Evolutionary conservation across 257 asterid species (phyloP), one percentile per base, ranked within the genome.

Genomic region (Euphrasia confusa): DNA sequence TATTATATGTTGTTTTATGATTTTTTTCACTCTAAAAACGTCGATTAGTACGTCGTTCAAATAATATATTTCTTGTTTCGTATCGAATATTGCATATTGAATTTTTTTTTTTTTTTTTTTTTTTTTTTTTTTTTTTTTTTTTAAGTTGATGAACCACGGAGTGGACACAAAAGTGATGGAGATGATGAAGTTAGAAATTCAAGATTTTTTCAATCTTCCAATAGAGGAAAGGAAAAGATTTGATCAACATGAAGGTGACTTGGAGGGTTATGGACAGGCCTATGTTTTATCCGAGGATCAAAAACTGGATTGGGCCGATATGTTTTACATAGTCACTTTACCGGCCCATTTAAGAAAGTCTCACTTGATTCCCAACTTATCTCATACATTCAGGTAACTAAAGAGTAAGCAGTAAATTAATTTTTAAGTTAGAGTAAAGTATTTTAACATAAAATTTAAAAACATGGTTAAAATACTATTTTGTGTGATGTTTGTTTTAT

Each of bases 301-400:
- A 56, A 86, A 80, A 68, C 89, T 86, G 17, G 92, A 86, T 10
- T 86, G 95, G 89, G 73, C 49, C 6, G 95, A 86, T 56, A 2
- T 80, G 0, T 65, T 86, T 35, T 81, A 0, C 45, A 4, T 70
- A 1, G 0, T n/a, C 40, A 77, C 84, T 6, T 66, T 37, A 5
- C 95, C 92, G 13, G 1, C 72, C 4, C 30, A 66, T 39, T 24
- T 78, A 39, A 74, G 88, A 47, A 78, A 80, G 42, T 72, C 81
- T 52, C 78, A 77, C 72, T 68, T 84, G 17, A 70, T 87, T 53
- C 84, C 85, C 54, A 69, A 72, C 26, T 81, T 87, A 39, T 82
- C 93, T 3, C 18, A 67, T 11, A 40, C 56, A 1, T 69, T 87
- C 77, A 84, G 89, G 93, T 75, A 49, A 49, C 24, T 21, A 21